Evolutionary conservation across 768 basidiomycete species (phyloP).

Genomic region (Collybia mongolica): DNA sequence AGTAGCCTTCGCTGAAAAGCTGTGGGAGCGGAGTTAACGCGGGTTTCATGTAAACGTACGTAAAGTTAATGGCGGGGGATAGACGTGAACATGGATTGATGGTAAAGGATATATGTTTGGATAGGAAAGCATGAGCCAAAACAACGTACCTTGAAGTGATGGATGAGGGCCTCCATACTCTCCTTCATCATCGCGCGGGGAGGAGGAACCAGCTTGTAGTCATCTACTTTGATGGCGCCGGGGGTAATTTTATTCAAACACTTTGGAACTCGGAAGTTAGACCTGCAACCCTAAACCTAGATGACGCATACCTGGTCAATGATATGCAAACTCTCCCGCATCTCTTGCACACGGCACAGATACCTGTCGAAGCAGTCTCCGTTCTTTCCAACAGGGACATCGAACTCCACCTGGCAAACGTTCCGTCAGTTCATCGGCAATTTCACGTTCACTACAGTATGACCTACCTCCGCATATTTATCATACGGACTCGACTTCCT

Average conservation of each 20-base stretch:
- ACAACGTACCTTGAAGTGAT: slow-evolving; percentile 86
- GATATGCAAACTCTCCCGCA: slow-evolving; percentile 92
- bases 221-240: slow-evolving; percentile 92
- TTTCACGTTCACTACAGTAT: too few relatives aligned
- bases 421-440: not conserved
- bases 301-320: slow-evolving; percentile 57
- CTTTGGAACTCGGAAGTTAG: slow-evolving; percentile 32
- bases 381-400: slow-evolving; percentile 93
- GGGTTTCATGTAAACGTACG: too few relatives aligned
- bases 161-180: slow-evolving; percentile 96
- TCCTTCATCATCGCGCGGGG: slow-evolving; percentile 99
- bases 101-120: too few relatives aligned
- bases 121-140: not conserved
- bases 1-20: slow-evolving; percentile 96
- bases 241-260: slow-evolving; percentile 97
- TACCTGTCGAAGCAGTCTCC: slow-evolving; percentile 99
- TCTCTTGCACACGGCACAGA: slow-evolving; percentile 96
- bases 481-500: slow-evolving; percentile 92
- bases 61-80: too few relatives aligned
- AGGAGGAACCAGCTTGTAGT: slow-evolving; percentile 96
- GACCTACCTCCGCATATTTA: slow-evolving; percentile 79
- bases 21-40: slow-evolving; percentile 26
- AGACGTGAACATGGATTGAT: too few relatives aligned
- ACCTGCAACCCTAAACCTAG: not conserved
- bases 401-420: slow-evolving; percentile 80